These are phyloP conservation scores for Yarrowia porcina DNA, from an alignment of 805 yeast genomes.

Conservation along the genomic window DNA sequence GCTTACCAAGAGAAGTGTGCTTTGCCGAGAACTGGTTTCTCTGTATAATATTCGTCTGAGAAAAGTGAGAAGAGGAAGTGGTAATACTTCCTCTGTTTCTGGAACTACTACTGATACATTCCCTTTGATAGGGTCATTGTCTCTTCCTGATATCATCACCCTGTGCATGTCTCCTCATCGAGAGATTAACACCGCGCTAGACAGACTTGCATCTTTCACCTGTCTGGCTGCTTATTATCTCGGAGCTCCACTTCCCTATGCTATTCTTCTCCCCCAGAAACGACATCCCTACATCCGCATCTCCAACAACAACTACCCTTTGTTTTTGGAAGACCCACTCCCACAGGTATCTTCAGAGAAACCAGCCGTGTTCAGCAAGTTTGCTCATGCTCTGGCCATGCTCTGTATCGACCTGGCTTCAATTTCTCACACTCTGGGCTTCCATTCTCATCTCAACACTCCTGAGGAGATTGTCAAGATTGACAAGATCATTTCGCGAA, in stretches of 20 bases:
- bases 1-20: background rate
- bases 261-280: slow-evolving; percentile 34
- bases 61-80: slow-evolving; percentile 12
- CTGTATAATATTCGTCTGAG: slow-evolving; percentile 10
- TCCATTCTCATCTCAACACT: slow-evolving; percentile 29
- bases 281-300: slow-evolving; percentile 32
- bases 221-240: slow-evolving; percentile 37
- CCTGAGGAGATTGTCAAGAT: slow-evolving; percentile 32
- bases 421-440: slow-evolving; percentile 34
- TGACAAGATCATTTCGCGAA: slow-evolving; percentile 30
- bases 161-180: background rate
- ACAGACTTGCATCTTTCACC: slow-evolving; percentile 36
- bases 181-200: slow-evolving; percentile 36
- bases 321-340: slow-evolving; percentile 16
- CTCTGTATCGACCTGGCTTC: slow-evolving; percentile 35
- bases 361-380: slow-evolving; percentile 36
- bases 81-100: background rate
- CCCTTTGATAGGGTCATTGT: background rate
- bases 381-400: slow-evolving; percentile 38
- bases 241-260: slow-evolving; percentile 37
- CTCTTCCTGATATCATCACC: slow-evolving; percentile 12
- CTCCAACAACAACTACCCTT: slow-evolving; percentile 6
- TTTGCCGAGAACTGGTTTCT: slow-evolving; percentile 13
- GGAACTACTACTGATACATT: background rate
- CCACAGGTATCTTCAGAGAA: slow-evolving; percentile 26